Evolutionary conservation across 495 filamentous ascomycete genomes (phyloP), one percentile per base, ranked within the genome.

Genomic region (Trichoderma asperelloides): DNA sequence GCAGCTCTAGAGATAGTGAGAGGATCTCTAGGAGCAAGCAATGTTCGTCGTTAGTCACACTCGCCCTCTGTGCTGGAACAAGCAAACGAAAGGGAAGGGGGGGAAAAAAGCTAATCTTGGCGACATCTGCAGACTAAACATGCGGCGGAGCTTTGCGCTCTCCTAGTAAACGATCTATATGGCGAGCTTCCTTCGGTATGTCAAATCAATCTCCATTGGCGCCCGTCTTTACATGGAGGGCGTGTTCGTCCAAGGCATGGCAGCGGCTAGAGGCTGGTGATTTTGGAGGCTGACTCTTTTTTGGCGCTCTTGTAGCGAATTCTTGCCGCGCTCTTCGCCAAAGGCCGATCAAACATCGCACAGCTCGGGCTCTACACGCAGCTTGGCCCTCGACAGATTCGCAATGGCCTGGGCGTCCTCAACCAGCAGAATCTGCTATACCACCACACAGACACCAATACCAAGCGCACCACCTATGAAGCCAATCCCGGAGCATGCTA

Each of bases 111-210:
- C 37, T 67, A 65, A 69, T 73, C 27, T 73, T 49, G 23, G 65
- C 47, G 25, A 65, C 64, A 21, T 69, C 21, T 30, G 43, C 37
- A 82, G 82, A 85, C 84, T 67, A 76, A 82, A 81, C 80, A 89
- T 71, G 80, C 84, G 55, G 83, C 85, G 73, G 90, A 98, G 84
- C 89, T 98, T 64, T 96, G 91, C 78, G 81, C 86, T 77, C 87
- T 97, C 71, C 84, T 97, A n/a, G 87, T 97, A 60, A 85, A 91
- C 68, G 91, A 97, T 72, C 84, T 89, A 25, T 91, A 93, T 76
- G 95, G 95, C 70, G 90, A 96, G 72, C 84, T 98, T 33, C 89
- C 91, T 64, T 91, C 91, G 74, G 94, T 98, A 88, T 72, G 91
- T 82, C 41, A 66, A 12, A 27, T 21, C 66, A 47, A 6, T 30